phyloP scores from a whole-genome alignment of 163 green algal species.

The Chlamydomonas reinhardtii region DNA sequence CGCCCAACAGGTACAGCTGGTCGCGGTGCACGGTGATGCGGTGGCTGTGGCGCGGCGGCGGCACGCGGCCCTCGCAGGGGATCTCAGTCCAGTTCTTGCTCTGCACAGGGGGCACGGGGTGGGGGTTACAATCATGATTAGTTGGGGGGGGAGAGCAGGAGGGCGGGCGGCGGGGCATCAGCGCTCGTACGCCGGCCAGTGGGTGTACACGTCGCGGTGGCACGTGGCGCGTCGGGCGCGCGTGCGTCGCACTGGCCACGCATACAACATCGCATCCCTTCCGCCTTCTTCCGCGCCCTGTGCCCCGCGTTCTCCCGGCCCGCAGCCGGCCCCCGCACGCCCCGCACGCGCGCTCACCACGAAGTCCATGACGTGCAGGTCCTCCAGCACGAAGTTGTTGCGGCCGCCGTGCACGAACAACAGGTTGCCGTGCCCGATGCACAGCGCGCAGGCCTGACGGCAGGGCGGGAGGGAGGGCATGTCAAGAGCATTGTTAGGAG shows the following conservation, averaged over 20 bases:
- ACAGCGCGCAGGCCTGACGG: slow-evolving; percentile 63
- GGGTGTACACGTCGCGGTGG: too few relatives aligned
- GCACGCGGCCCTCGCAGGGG: slow-evolving; percentile 48
- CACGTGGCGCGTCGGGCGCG: too few relatives aligned
- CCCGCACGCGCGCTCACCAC: slow-evolving; percentile 31
- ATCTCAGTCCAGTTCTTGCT: slow-evolving; percentile 74
- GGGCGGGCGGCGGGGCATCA: too few relatives aligned
- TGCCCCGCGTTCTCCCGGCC: too few relatives aligned
- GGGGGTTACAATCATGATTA: not conserved
- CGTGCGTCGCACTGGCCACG: too few relatives aligned
- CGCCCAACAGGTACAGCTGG: slow-evolving; percentile 73
- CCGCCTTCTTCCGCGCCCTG: too few relatives aligned
- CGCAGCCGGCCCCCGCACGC: too few relatives aligned
- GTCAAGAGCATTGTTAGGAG: too few relatives aligned
- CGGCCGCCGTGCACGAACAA: slow-evolving; percentile 83
- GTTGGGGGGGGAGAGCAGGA: not conserved
- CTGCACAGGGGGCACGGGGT: too few relatives aligned
- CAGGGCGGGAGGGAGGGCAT: too few relatives aligned
- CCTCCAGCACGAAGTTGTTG: slow-evolving; percentile 91
- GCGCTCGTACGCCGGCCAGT: too few relatives aligned
- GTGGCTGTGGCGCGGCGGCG: slow-evolving; percentile 75
- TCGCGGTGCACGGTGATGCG: slow-evolving; percentile 63
- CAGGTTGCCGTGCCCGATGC: slow-evolving; percentile 68
- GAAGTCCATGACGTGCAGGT: slow-evolving; percentile 81
- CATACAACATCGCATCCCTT: too few relatives aligned